Base-by-base conservation (phyloP, 192 early-diverging fungal species). In the Lunasporangiospora selenospora region DNA sequence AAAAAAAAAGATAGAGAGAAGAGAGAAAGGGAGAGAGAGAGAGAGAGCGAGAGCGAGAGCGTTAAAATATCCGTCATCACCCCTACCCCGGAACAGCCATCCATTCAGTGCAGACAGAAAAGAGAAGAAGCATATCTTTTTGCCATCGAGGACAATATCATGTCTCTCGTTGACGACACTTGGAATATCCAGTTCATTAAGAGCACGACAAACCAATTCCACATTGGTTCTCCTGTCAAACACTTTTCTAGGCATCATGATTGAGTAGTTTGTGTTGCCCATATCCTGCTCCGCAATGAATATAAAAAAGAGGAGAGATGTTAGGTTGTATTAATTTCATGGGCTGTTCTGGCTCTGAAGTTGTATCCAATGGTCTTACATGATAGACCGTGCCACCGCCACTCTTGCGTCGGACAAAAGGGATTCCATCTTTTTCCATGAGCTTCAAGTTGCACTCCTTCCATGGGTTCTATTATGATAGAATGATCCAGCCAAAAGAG, bases 311-410 rank as follows among this genome's bases (percentile, higher is more conserved):
- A 50, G 40, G 53, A 46, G 36, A 21, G 6, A 56, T 54, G 42
- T 53, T 34, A 52, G 45, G 23, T 33, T 19, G 2, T 27, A 26
- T 15, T 13, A 51, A 3, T 9, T 40, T 3, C 45, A 45, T 12
- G 40, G 6, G 33, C 16, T 44, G 19, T 30, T 30, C 15, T 6
- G 39, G 19, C 3, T 19, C 13, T 19, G 24, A 18, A 18, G 38
- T 27, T 57, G 16, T 4, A 19, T 3, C 5, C 8, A 23, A 21
- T 0, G 16, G 23, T 36, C 78, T 83, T 80, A 89, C 90, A 81
- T 97, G 96, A 78, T 93, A 96, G 26, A 98, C 96, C 2, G 96
- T 89, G 31, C 97, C 97, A 39, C 97, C 96, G 43, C 95, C 94
- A 60, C 90, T 92, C 53, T 89, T 83, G 64, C 97, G 85, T 42